These are phyloP conservation scores for Cladobotryum protrusum DNA, from an alignment of 2,329 filamentous ascomycete genomes.

Conservation along the genomic window DNA sequence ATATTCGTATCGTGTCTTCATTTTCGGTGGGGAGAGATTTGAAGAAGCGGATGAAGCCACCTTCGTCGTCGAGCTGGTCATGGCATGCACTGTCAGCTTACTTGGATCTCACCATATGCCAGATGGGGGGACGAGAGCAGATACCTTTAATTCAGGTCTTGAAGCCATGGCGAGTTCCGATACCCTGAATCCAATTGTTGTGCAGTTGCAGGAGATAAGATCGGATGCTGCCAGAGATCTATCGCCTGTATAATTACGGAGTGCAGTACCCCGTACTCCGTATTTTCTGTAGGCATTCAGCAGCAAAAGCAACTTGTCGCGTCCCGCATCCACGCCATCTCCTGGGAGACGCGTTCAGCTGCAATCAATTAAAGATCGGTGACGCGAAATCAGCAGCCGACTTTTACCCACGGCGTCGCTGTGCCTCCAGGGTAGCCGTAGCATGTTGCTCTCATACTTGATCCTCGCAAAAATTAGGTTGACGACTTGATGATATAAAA, in stretches of 20 bases:
- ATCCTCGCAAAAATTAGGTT: too few species aligned
- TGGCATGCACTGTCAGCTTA: slow-evolving; percentile 7
- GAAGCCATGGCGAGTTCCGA: slow-evolving; percentile 53
- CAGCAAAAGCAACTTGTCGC: slow-evolving; percentile 3
- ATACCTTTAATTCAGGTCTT: slow-evolving; percentile 64
- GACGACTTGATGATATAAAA: too few species aligned
- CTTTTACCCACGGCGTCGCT: neutral
- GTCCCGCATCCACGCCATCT: slow-evolving; percentile 5
- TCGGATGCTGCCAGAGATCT: too few species aligned
- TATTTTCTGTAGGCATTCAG: too few species aligned
- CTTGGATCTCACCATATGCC: neutral
- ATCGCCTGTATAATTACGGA: too few species aligned
- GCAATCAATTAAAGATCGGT: slow-evolving; percentile 21
- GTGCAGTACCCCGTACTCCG: too few species aligned
- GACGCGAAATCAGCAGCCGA: slow-evolving; percentile 3
- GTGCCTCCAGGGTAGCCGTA: too few species aligned
- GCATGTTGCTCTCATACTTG: slow-evolving; percentile 9
- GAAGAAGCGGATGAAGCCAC: slow-evolving; percentile 94
- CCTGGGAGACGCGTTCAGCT: slow-evolving; percentile 22
- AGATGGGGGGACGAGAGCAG: neutral
- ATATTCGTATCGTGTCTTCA: slow-evolving; percentile 77
- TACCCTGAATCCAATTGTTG: neutral
- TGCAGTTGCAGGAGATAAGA: neutral
- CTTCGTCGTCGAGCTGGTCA: slow-evolving; percentile 82
- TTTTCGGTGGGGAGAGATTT: slow-evolving; percentile 70